These are phyloP conservation scores for Vanderwaltozyma tropicalis DNA, from an alignment of 805 yeast genomes.

Conservation along the genomic window DNA sequence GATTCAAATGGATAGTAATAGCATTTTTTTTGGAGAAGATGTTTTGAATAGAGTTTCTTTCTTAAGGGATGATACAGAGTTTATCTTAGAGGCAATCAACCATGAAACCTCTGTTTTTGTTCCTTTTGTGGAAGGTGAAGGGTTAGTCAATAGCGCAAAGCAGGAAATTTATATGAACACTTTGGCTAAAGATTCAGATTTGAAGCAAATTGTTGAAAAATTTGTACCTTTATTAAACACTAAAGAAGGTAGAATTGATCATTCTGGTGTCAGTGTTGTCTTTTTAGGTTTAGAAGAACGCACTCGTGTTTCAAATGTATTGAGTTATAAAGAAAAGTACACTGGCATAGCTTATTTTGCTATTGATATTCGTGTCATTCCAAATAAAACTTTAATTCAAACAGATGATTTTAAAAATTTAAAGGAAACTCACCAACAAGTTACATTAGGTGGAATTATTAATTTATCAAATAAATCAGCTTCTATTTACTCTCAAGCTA, in stretches of 20 bases:
- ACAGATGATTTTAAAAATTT: not conserved
- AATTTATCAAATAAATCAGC: constrained; percentile 36
- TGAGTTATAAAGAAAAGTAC: constrained; percentile 31
- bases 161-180: constrained; percentile 6
- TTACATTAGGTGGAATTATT: constrained; percentile 5
- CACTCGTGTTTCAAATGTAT: not conserved
- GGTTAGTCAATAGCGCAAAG: constrained; percentile 7
- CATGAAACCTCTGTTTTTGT: constrained; percentile 35
- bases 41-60: constrained; percentile 49
- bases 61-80: constrained; percentile 40
- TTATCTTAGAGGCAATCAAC: constrained; percentile 33
- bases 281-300: constrained; percentile 16
- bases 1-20: constrained; percentile 1
- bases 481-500: constrained; percentile 67
- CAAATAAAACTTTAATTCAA: constrained; percentile 2
- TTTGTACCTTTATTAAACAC: constrained; percentile 5
- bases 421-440: not conserved
- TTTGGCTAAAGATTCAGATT: constrained; percentile 2
- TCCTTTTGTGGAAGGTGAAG: constrained; percentile 27
- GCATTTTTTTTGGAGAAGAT: constrained; percentile 35
- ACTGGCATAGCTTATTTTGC: constrained; percentile 58
- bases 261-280: constrained; percentile 14
- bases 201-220: not conserved
- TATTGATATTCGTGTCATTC: constrained; percentile 36
- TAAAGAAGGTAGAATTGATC: constrained; percentile 7